A percentile compares a stretch with the other conserved stretches of the same genome.
Conservation (phyloP, 331 rosid species). For the Ulmus americana region DNA sequence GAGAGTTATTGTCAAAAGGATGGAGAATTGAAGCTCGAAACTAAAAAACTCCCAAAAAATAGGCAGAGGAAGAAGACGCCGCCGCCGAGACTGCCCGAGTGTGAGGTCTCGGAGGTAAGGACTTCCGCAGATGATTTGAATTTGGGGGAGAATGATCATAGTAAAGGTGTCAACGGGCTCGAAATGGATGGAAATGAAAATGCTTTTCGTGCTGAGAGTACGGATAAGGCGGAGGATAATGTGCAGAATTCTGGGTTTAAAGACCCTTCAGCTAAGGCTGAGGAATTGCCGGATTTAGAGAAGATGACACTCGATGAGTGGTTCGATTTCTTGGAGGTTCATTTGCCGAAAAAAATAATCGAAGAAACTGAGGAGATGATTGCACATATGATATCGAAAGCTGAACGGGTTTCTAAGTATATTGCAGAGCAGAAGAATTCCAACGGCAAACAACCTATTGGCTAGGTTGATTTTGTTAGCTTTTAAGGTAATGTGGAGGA, state of each 20-base stretch:
- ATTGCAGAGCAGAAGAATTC: conserved; percentile 35
- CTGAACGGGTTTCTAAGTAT: conserved; percentile 47
- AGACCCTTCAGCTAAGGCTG: conserved; percentile 15
- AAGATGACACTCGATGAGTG: conserved; percentile 61
- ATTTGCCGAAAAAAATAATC: conserved; percentile 52
- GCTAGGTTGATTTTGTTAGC: conserved; percentile 13
- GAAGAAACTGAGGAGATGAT: conserved; percentile 56
- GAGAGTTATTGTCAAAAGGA: conserved; percentile 22
- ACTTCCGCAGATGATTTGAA: too few relatives aligned
- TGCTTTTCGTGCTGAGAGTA: conserved; percentile 7
- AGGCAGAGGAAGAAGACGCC: too few relatives aligned
- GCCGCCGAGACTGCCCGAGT: too few relatives aligned
- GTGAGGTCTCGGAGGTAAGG: too few relatives aligned
- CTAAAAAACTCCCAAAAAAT: too few relatives aligned
- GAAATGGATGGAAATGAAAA: conserved; percentile 13
- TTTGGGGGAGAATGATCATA: background rate
- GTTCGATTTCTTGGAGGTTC: conserved; percentile 61
- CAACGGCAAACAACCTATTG: conserved; percentile 23
- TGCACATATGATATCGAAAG: conserved; percentile 46
- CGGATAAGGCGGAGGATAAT: conserved; percentile 13
- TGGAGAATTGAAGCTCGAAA: conserved; percentile 21
- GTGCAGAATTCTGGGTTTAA: conserved; percentile 11
- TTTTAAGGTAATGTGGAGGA: background rate
- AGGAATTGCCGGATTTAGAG: conserved; percentile 38
- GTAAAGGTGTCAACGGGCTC: background rate